phyloP scores from a whole-genome alignment of 164 flowering plant genomes.

The Vitis rupestris region DNA sequence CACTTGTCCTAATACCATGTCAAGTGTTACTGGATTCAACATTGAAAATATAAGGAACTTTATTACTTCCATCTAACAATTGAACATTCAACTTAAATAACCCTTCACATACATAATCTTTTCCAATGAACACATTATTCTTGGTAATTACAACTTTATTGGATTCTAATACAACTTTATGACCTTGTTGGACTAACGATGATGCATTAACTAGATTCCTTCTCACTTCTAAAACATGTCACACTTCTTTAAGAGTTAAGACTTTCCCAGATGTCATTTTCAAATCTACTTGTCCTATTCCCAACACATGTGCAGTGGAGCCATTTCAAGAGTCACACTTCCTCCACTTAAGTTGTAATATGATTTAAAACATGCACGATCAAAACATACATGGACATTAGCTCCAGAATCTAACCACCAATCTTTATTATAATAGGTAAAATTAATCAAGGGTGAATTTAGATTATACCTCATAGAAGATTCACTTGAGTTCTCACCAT shows the following conservation, averaged over 20 bases:
- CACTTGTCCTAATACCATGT: conserved; percentile 5
- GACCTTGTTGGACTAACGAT: conserved; percentile 2
- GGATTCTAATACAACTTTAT: conserved; percentile 2
- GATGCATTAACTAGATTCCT: conserved; percentile 6
- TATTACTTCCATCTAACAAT: not conserved
- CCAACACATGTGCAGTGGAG: not conserved
- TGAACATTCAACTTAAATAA: conserved; percentile 2
- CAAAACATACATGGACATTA: conserved; percentile 9
- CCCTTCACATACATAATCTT: conserved; percentile 5
- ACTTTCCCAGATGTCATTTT: conserved; percentile 2
- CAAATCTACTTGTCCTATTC: conserved; percentile 5
- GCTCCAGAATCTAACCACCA: conserved; percentile 11
- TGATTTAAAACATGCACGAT: not conserved
- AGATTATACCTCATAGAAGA: not conserved
- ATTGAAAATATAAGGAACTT: not conserved
- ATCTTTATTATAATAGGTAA: not conserved
- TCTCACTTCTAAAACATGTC: not conserved
- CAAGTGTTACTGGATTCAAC: not conserved
- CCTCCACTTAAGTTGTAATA: not conserved
- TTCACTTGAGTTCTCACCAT: not conserved
- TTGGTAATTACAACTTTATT: conserved; percentile 6
- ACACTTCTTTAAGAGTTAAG: not conserved
- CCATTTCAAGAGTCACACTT: not conserved
- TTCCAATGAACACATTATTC: conserved; percentile 10
- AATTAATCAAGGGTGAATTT: not conserved